Evolutionary conservation across 108 stramenopile species (phyloP), one percentile per base, ranked within the genome.

Genomic region (Bacterosira constricta): DNA sequence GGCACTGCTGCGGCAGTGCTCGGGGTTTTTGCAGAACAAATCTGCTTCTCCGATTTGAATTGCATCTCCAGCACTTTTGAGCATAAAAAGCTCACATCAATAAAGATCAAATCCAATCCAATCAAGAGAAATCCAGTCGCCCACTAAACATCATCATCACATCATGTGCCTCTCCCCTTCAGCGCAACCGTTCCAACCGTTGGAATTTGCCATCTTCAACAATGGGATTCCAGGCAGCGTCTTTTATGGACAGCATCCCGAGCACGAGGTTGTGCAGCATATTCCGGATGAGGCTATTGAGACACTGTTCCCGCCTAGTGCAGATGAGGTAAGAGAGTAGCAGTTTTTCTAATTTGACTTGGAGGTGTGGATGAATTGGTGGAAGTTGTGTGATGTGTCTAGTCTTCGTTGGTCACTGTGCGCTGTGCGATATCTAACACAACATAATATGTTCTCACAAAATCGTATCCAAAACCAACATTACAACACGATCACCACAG

Each of bases 161-260:
- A 66, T 21, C 29, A 66, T 66, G 59, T 65, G 54, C 54, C 77
- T 73, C 9, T 74, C 72, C 20, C 78, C 78, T 1, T 12, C 32
- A 12, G 78, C 72, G 11, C 21, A 59, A 59, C 63, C 78, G 12
- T 79, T 68, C 39, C 57, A 73, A 52, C 78, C 77, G 13, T 58
- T 38, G 29, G 78, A 79, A 38, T 79, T 79, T 34, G 78, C 73
- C n/a, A 74, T 79, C 32, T 79, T 61, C 51, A 79, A 79, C 57
- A 49, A 79, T 29, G 78, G 78, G 0, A 60, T 79, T 9, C 78
- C 78, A 18, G 53, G 31, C 27, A 61, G 65, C 35, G 64, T 67
- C 9, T 79, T 41, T 45, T 73, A 54, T 17, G 72, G 73, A 39
- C 9, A 27, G 27, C 67, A 77, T 64, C 66, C 66, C 20, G 78